Conservation (phyloP, 1,284 basidiomycete species). For the Pholiota adiposa region DNA sequence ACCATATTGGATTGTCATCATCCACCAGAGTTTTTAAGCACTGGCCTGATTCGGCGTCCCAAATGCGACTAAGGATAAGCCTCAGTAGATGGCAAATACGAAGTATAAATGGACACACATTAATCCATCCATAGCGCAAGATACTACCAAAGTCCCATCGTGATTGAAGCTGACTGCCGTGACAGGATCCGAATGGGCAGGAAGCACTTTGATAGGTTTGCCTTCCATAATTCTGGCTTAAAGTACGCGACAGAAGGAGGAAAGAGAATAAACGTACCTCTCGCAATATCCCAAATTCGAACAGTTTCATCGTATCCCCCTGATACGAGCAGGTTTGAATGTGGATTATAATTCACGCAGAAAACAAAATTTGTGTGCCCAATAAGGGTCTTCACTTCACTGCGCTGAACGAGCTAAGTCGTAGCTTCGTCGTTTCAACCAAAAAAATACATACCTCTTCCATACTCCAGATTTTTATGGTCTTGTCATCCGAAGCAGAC, state of each 20-base stretch:
- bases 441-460: slow-evolving; percentile 52
- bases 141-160: slow-evolving; percentile 93
- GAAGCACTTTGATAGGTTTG: slow-evolving; percentile 78
- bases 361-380: slow-evolving; percentile 96
- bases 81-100: neutral
- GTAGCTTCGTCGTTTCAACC: slow-evolving; percentile 4
- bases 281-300: slow-evolving; percentile 92
- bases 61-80: slow-evolving; percentile 75
- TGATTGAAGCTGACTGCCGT: slow-evolving; percentile 92
- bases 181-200: slow-evolving; percentile 97
- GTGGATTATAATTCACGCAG: slow-evolving; percentile 89
- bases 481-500: slow-evolving; percentile 90
- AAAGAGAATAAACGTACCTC: slow-evolving; percentile 54
- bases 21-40: slow-evolving; percentile 97
- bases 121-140: slow-evolving; percentile 93
- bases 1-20: slow-evolving; percentile 94
- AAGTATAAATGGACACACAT: slow-evolving; percentile 74
- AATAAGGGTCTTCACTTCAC: slow-evolving; percentile 61
- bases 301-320: slow-evolving; percentile 96
- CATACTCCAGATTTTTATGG: slow-evolving; percentile 81
- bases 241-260: neutral
- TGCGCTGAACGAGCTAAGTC: slow-evolving; percentile 46
- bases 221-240: slow-evolving; percentile 44
- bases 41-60: slow-evolving; percentile 96
- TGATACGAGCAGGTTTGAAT: slow-evolving; percentile 87